These are phyloP conservation scores for Aspergillus fumigatiaffinis DNA, from an alignment of 2,329 filamentous ascomycete genomes.

Conservation along the genomic window DNA sequence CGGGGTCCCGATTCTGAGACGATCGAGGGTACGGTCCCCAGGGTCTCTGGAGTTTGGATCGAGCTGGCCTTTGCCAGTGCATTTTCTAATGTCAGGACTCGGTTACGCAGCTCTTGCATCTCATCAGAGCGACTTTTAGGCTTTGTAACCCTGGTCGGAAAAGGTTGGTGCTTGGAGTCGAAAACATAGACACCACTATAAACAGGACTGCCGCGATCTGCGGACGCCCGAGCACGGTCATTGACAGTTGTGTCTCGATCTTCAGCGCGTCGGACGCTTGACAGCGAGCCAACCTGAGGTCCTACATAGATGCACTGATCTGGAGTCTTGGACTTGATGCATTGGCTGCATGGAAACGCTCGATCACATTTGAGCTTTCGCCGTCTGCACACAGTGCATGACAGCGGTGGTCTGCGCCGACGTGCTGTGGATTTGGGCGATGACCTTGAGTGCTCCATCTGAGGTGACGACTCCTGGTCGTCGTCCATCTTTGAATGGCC, in stretches of 20 bases:
- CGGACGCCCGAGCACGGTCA: slow-evolving; percentile 4
- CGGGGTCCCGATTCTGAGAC: slow-evolving; percentile 11
- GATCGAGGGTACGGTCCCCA: slow-evolving; percentile 13
- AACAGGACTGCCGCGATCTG: slow-evolving; percentile 11
- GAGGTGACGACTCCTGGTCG: neutral
- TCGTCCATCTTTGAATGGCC: neutral
- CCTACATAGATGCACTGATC: slow-evolving; percentile 52
- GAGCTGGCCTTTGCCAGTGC: slow-evolving; percentile 19
- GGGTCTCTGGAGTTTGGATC: slow-evolving; percentile 24
- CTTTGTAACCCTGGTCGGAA: slow-evolving; percentile 21
- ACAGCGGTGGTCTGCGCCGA: slow-evolving; percentile 62
- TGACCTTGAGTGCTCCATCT: neutral
- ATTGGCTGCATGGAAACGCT: slow-evolving; percentile 64
- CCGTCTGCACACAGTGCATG: slow-evolving; percentile 67
- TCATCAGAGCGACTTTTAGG: slow-evolving; percentile 21
- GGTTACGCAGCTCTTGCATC: slow-evolving; percentile 26
- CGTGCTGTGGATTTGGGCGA: slow-evolving; percentile 33
- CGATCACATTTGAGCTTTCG: slow-evolving; percentile 79
- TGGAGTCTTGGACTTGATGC: slow-evolving; percentile 47
- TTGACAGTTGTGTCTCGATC: slow-evolving; percentile 1
- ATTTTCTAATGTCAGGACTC: slow-evolving; percentile 25
- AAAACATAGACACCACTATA: slow-evolving; percentile 30
- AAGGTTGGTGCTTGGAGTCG: slow-evolving; percentile 26
- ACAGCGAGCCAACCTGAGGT: slow-evolving; percentile 8
- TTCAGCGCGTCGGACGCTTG: slow-evolving; percentile 3